A percentile compares a stretch with the other conserved stretches of the same genome.
phyloP scores from a whole-genome alignment of 495 filamentous ascomycete species.

The Neurospora terricola region DNA sequence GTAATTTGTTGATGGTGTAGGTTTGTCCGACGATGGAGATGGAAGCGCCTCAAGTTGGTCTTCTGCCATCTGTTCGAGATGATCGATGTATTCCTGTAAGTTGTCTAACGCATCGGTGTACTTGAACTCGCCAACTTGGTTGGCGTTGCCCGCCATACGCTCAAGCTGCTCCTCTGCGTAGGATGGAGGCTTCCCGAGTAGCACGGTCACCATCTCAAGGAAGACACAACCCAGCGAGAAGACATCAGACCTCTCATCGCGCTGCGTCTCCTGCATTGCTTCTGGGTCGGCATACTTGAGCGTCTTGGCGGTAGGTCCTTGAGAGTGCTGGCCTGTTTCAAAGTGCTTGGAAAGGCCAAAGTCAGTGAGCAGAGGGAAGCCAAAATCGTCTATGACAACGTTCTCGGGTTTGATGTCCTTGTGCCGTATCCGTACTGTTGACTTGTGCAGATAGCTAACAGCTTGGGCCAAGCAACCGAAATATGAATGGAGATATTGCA shows the following conservation, averaged over 20 bases:
- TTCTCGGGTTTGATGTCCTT: slow-evolving; percentile 41
- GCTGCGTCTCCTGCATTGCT: slow-evolving; percentile 21
- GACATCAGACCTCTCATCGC: slow-evolving; percentile 35
- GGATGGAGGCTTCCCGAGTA: slow-evolving; percentile 21
- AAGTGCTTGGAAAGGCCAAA: slow-evolving; percentile 36
- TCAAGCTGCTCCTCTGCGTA: slow-evolving; percentile 20
- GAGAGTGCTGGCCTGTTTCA: slow-evolving; percentile 23
- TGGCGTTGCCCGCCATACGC: background rate
- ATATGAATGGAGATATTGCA: slow-evolving; percentile 18
- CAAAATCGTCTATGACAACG: slow-evolving; percentile 30
- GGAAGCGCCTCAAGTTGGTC: slow-evolving; percentile 4
- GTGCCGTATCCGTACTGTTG: slow-evolving; percentile 26
- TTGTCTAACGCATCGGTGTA: slow-evolving; percentile 16
- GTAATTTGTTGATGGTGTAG: background rate
- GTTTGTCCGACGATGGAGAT: background rate
- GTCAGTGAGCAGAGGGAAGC: slow-evolving; percentile 28
- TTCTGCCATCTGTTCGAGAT: slow-evolving; percentile 9
- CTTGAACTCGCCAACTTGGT: slow-evolving; percentile 10
- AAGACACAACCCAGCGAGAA: slow-evolving; percentile 41
- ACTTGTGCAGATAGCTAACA: slow-evolving; percentile 29
- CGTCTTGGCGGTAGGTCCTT: slow-evolving; percentile 24
- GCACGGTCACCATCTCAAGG: slow-evolving; percentile 32
- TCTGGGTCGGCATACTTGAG: slow-evolving; percentile 39
- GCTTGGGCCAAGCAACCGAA: slow-evolving; percentile 29
- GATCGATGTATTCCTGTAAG: slow-evolving; percentile 11